phyloP scores from a whole-genome alignment of 768 basidiomycete species.

The Termitomyces sp. region DNA sequence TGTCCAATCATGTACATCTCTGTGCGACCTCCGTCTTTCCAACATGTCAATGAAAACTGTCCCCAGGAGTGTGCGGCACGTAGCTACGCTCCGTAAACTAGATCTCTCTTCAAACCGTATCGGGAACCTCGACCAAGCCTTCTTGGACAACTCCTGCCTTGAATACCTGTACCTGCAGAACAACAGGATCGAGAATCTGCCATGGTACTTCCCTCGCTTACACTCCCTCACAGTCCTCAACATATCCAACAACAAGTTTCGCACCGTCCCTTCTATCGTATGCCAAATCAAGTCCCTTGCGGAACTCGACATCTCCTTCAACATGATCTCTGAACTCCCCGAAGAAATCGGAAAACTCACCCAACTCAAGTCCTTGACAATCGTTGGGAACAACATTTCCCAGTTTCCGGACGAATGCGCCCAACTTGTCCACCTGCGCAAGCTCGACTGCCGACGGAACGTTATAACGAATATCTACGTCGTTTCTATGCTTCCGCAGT shows the following conservation, averaged over 20 bases:
- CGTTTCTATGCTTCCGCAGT: constrained; percentile 61
- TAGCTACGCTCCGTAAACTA: constrained; percentile 65
- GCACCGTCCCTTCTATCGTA: constrained; percentile 65
- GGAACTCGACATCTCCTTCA: constrained; percentile 94
- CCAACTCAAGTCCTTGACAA: constrained; percentile 63
- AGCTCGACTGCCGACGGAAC: constrained; percentile 86
- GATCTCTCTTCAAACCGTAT: constrained; percentile 93
- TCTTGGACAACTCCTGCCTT: constrained; percentile 71
- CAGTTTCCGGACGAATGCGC: constrained; percentile 60
- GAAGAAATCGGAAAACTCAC: constrained; percentile 68
- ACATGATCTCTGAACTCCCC: constrained; percentile 77
- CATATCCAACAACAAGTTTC: constrained; percentile 95
- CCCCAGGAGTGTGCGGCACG: constrained; percentile 76
- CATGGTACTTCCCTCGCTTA: constrained; percentile 78
- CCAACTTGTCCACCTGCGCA: constrained; percentile 51
- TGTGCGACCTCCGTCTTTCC: constrained; percentile 81
- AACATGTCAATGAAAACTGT: constrained; percentile 95
- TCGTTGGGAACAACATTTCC: constrained; percentile 82
- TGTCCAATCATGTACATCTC: constrained; percentile 76
- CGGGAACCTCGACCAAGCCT: constrained; percentile 80
- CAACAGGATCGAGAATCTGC: constrained; percentile 84
- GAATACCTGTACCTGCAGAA: constrained; percentile 74
- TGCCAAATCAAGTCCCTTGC: constrained; percentile 65
- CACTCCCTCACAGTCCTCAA: constrained; percentile 71
- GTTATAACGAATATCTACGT: constrained; percentile 68